Percentiles rank a stretch among this genome's conserved stretches.
These are phyloP conservation scores for Ophiostoma populinum DNA, from an alignment of 2,329 filamentous ascomycete species.

Conservation along the genomic window DNA sequence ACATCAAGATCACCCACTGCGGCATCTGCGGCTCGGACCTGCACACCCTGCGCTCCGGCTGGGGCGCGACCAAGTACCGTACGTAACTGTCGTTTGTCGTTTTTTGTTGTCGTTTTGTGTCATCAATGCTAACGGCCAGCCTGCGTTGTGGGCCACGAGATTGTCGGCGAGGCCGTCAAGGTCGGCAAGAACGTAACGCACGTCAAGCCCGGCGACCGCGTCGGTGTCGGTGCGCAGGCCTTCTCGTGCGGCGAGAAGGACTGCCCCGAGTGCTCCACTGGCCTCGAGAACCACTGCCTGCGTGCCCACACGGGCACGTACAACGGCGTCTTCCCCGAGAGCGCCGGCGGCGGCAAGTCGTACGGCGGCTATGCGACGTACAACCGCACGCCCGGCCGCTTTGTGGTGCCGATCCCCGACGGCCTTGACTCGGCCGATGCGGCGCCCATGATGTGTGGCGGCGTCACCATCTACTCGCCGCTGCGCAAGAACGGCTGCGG, in stretches of 20 bases:
- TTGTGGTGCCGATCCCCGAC: constrained; percentile 18
- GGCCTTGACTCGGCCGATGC: constrained; percentile 12
- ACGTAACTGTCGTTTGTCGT: too few relatives aligned
- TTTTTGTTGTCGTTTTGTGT: background rate
- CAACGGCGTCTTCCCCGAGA: constrained; percentile 12
- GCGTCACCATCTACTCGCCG: constrained; percentile 10
- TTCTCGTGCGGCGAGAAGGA: constrained; percentile 16
- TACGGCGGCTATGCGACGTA: constrained; percentile 12
- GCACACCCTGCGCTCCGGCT: constrained; percentile 39
- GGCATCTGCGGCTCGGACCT: constrained; percentile 48
- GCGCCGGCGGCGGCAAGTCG: constrained; percentile 22
- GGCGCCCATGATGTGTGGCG: constrained; percentile 13
- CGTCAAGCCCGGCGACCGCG: constrained; percentile 18
- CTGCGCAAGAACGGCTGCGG: constrained; percentile 8
- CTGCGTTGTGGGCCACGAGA: constrained; percentile 46
- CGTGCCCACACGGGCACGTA: constrained; percentile 7
- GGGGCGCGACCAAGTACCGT: constrained; percentile 16
- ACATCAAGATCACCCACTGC: constrained; percentile 48
- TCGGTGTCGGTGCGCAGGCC: constrained; percentile 11
- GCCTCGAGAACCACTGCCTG: constrained; percentile 8
- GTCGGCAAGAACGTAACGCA: constrained; percentile 29
- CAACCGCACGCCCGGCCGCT: constrained; percentile 22
- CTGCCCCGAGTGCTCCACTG: constrained; percentile 14
- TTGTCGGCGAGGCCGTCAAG: constrained; percentile 39
- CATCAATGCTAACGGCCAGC: constrained; percentile 14